Base-by-base conservation (phyloP, 2,329 filamentous ascomycete species). In the Fusarium chlamydosporum region DNA sequence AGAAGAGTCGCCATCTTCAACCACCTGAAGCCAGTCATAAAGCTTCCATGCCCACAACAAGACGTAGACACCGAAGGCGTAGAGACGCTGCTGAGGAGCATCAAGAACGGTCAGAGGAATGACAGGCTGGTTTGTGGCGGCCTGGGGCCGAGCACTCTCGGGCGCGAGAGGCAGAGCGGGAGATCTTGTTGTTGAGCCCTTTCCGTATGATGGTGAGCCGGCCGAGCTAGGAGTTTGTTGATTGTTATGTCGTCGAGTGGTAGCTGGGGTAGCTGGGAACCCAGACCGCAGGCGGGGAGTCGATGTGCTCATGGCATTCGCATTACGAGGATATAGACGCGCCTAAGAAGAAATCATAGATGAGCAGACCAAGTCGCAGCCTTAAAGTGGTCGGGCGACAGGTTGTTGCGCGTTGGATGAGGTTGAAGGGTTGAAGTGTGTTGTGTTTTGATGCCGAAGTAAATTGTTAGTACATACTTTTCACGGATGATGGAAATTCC, bases 71-170 rank as follows among this genome's bases (percentile, higher is more conserved):
- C 89, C 90, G 67, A 91, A 87, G 47, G 93, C 91, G 78, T 97
- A 97, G 74, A 97, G 87, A 57, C 96, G 89, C 81, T 99, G 96
- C 53, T 92, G 92, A 8, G 96, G 95, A 45, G 93, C 93, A 82
- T 98, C 95, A 78, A 98, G 85, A 46, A 97, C 82, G 69, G 88
- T 87, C 68, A 93, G 84, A 13, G 96, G 92, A 75, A 99, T 94
- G 57, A 97, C 81, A 34, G 96, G 94, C 54, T 82, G 76, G 68
- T 72, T 77, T 38, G 66, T 67, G 56, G 76, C 67, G 29, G 65
- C 56, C 38, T 73, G 69, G 60, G 68, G 53, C 46, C 74, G 61
- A 26, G 72, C 72, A 67, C 79, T 81, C 57, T 84, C 82, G 40
- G 84, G 86, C 12, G 84, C 85, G 13, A 81, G 77, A 55, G 85